Conservation (phyloP, 192 early-diverging fungal species). For the Cetraspora pellucida region DNA sequence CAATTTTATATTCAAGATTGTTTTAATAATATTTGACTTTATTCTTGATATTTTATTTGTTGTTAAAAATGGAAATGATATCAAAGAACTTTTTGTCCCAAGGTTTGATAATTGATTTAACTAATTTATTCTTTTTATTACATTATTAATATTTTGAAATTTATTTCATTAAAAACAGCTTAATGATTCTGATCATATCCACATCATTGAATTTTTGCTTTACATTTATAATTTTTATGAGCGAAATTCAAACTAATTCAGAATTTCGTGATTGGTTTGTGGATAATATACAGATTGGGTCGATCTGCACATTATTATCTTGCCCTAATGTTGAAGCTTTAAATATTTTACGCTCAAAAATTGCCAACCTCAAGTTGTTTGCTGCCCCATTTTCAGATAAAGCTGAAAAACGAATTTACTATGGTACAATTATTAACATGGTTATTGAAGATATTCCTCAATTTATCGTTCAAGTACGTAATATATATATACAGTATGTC, state of each 20-base stretch:
- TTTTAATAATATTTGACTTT: not conserved
- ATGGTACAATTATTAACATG: not conserved
- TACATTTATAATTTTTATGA: not conserved
- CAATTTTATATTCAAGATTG: not conserved
- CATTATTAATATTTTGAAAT: not conserved
- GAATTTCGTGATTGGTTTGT: not conserved
- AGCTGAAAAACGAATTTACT: not conserved
- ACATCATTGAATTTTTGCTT: not conserved
- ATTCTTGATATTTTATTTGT: not conserved
- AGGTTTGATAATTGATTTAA: not conserved
- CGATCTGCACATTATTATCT: not conserved
- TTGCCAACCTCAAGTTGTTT: not conserved
- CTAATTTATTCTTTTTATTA: not conserved
- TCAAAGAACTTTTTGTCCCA: not conserved
- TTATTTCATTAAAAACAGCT: not conserved
- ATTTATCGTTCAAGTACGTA: conserved; percentile 15
- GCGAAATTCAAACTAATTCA: not conserved
- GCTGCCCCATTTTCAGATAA: not conserved
- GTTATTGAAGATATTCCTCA: conserved; percentile 19
- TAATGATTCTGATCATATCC: not conserved
- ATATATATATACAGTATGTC: no score
- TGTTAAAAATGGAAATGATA: not conserved
- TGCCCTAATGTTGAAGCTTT: not conserved
- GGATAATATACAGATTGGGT: not conserved
- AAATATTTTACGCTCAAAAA: not conserved